Evolutionary conservation across 345 rosid genomes (phyloP).

Genomic region (Stellera chamaejasme): DNA sequence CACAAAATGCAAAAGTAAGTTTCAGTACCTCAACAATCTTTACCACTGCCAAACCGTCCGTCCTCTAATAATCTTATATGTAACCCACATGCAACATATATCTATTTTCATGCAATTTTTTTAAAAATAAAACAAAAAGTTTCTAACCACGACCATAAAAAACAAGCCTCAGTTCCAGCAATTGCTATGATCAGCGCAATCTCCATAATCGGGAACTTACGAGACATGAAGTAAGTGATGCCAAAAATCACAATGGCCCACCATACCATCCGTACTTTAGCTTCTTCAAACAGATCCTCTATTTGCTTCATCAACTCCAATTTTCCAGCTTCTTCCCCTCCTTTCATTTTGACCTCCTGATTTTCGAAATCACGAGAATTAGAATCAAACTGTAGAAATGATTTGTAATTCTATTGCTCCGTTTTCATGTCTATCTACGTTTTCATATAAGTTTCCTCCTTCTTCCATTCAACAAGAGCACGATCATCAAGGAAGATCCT

Average conservation of each 20-base stretch:
- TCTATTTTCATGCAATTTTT: too few relatives aligned
- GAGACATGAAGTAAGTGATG: conserved; percentile 76
- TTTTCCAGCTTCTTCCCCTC: not conserved
- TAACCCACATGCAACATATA: too few relatives aligned
- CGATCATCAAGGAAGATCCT: too few relatives aligned
- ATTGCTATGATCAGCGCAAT: not conserved
- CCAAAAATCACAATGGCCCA: conserved; percentile 75
- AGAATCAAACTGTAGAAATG: not conserved
- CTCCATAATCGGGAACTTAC: conserved; percentile 38
- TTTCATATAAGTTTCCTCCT: not conserved
- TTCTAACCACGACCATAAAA: too few relatives aligned
- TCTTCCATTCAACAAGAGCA: not conserved
- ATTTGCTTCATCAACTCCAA: conserved; percentile 82
- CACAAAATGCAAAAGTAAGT: conserved; percentile 2
- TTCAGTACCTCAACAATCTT: too few relatives aligned
- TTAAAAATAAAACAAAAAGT: too few relatives aligned
- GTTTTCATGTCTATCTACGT: not conserved
- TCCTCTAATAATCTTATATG: too few relatives aligned
- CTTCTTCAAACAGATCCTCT: conserved; percentile 96
- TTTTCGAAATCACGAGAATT: not conserved
- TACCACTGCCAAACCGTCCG: too few relatives aligned
- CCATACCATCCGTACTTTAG: conserved; percentile 73
- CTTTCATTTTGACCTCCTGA: not conserved
- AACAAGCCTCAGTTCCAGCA: conserved; percentile 1
- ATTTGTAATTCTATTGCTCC: not conserved